These are phyloP conservation scores for Phytophthora idaei DNA, from an alignment of 352 stramenopile species.

Conservation along the genomic window DNA sequence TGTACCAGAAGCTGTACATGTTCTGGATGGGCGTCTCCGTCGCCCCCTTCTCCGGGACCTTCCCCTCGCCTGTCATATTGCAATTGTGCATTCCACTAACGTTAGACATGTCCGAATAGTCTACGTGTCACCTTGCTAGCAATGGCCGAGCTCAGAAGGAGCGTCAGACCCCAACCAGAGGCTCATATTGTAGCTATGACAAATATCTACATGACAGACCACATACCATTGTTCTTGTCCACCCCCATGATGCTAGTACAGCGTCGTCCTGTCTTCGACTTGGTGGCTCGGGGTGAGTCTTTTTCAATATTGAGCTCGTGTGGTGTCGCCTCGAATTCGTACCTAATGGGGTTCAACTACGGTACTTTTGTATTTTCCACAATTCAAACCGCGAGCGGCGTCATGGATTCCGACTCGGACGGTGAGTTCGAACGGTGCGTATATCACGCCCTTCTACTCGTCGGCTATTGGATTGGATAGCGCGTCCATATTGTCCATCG, in stretches of 20 bases:
- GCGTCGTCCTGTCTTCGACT: conserved; percentile 2
- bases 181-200: conserved; percentile 5
- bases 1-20: conserved; percentile 91
- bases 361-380: conserved; percentile 24
- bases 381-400: conserved; percentile 9
- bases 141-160: conserved; percentile 3
- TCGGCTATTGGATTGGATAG: background rate
- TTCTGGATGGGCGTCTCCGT: conserved; percentile 85
- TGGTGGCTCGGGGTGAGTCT: background rate
- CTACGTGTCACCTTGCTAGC: conserved; percentile 5
- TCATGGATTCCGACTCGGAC: conserved; percentile 54
- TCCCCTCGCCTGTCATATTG: conserved; percentile 34
- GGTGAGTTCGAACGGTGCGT: conserved; percentile 68
- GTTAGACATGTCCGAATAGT: conserved; percentile 8
- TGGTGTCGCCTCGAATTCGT: conserved; percentile 18
- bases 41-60: conserved; percentile 25
- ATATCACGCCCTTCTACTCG: background rate
- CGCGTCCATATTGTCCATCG: background rate
- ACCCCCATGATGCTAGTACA: conserved; percentile 40
- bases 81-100: conserved; percentile 14
- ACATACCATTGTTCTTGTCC: conserved; percentile 48
- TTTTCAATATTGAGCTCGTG: conserved; percentile 9
- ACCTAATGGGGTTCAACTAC: conserved; percentile 16
- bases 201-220: background rate
- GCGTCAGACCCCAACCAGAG: background rate